These are phyloP conservation scores for Poteriospumella lacustris DNA, from an alignment of 108 stramenopile species.

Conservation along the genomic window DNA sequence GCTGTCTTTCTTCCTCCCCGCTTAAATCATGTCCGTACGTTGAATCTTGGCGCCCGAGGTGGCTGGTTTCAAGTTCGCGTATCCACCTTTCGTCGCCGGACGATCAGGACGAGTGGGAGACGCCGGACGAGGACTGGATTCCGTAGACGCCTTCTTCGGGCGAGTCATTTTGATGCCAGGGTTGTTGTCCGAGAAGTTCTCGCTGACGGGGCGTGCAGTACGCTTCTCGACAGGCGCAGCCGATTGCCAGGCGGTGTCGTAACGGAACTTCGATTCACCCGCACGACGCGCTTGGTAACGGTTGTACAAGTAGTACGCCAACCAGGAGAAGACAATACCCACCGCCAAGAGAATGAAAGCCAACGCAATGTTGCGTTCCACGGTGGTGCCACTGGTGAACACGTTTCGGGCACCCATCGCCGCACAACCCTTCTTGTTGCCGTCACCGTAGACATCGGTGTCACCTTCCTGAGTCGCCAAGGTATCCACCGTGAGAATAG, in stretches of 20 bases:
- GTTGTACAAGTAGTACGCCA: slow-evolving; percentile 31
- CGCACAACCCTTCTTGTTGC: slow-evolving; percentile 32
- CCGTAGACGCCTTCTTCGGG: too few relatives aligned
- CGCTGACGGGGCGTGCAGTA: not conserved
- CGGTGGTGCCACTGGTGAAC: not conserved
- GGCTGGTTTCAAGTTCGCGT: too few relatives aligned
- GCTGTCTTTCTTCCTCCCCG: too few relatives aligned
- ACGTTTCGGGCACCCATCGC: not conserved
- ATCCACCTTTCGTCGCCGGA: too few relatives aligned
- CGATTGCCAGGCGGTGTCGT: not conserved
- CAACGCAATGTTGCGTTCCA: slow-evolving; percentile 18
- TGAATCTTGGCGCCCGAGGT: too few relatives aligned
- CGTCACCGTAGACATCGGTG: slow-evolving; percentile 44
- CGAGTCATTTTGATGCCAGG: slow-evolving; percentile 19
- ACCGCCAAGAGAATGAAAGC: slow-evolving; percentile 26
- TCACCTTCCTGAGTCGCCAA: slow-evolving; percentile 29
- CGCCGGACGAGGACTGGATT: too few relatives aligned
- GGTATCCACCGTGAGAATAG: slow-evolving; percentile 29
- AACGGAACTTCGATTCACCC: not conserved
- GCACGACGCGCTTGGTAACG: slow-evolving; percentile 19
- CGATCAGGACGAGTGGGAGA: too few relatives aligned
- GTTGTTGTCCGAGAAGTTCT: not conserved
- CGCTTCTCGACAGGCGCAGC: not conserved
- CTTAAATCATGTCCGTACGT: too few relatives aligned
- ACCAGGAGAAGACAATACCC: slow-evolving; percentile 19